A percentile compares a stretch with the other conserved stretches of the same genome.
Conservation (phyloP, 2,329 filamentous ascomycete species). For the Phaeosphaeria sp. region DNA sequence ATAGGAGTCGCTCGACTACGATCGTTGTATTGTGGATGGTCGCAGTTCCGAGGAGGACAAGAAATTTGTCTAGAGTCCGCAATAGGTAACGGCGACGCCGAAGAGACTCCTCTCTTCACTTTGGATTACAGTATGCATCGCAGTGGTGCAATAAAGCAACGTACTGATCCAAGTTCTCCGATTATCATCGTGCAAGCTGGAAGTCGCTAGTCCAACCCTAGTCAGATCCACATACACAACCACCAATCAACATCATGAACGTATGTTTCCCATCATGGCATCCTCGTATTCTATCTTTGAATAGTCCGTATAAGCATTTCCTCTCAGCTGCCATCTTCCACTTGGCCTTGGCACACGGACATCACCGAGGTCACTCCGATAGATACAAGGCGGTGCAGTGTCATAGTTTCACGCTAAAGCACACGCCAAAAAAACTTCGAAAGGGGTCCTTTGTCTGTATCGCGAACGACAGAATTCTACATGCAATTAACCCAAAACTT, state of each 20-base stretch:
- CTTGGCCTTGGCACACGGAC: neutral
- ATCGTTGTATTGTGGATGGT: too few species aligned
- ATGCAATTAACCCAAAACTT: neutral
- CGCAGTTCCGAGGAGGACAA: too few species aligned
- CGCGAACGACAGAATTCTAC: neutral
- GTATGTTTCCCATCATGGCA: neutral
- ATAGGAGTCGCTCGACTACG: too few species aligned
- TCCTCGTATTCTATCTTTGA: neutral
- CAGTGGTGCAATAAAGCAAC: too few species aligned
- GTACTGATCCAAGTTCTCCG: neutral
- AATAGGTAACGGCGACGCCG: too few species aligned
- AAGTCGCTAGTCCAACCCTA: neutral
- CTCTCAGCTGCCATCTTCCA: neutral
- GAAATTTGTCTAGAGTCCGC: too few species aligned
- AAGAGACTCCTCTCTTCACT: too few species aligned
- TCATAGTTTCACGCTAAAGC: neutral
- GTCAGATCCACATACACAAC: neutral
- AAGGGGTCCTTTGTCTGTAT: neutral
- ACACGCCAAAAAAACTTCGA: slow-evolving; percentile 1
- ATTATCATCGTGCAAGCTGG: neutral
- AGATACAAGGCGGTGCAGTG: neutral
- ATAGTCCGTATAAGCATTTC: neutral
- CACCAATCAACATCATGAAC: neutral
- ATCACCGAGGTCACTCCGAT: neutral
- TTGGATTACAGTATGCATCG: too few species aligned